Evolutionary conservation across 129 eudicot species (phyloP).

Genomic region (Flaveria robusta): DNA sequence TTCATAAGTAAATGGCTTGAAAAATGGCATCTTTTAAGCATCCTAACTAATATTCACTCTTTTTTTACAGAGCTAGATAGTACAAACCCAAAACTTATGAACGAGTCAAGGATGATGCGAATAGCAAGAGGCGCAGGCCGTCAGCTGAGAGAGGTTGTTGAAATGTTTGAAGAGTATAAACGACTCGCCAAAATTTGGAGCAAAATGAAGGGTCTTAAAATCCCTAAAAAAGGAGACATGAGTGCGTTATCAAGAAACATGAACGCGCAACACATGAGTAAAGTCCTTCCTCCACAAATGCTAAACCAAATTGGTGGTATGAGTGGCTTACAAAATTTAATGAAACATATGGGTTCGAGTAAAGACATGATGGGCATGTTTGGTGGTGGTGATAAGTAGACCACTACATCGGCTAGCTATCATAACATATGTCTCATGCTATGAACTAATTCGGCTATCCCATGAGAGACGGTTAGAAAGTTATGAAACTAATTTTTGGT

Average conservation of each 20-base stretch:
- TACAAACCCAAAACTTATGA: conserved; percentile 80
- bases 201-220: conserved; percentile 97
- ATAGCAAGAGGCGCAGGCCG: conserved; percentile 97
- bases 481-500: conserved; percentile 17
- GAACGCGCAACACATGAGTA: conserved; percentile 96
- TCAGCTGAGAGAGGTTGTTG: conserved; percentile 70
- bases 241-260: conserved; percentile 79
- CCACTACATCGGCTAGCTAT: not conserved
- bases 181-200: conserved; percentile 91
- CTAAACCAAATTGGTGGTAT: conserved; percentile 93
- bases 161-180: conserved; percentile 93
- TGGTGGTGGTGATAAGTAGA: conserved; percentile 82
- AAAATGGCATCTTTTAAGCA: not conserved
- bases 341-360: conserved; percentile 91
- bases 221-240: conserved; percentile 94
- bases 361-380: conserved; percentile 99
- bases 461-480: conserved; percentile 13
- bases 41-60: not conserved
- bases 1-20: not conserved
- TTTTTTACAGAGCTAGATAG: conserved; percentile 74
- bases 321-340: conserved; percentile 86
- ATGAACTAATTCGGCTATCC: not conserved
- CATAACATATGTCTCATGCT: not conserved
- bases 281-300: conserved; percentile 94
- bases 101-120: conserved; percentile 85